These are phyloP conservation scores for Trichoderma harzianum DNA, from an alignment of 2,329 filamentous ascomycete genomes.

Conservation along the genomic window DNA sequence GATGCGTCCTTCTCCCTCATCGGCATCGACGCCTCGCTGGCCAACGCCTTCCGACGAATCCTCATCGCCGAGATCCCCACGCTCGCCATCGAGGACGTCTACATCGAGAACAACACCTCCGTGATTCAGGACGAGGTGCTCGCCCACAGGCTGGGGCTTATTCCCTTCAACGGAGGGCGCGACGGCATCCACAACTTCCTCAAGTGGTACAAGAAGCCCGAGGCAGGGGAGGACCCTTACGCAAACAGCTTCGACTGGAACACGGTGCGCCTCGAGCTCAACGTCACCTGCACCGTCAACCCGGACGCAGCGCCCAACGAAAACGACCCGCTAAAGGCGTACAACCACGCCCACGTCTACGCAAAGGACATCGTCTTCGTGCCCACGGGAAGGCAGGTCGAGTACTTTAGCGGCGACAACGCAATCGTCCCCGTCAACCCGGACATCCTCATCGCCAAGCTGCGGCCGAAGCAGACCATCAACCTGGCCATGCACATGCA, in stretches of 20 bases:
- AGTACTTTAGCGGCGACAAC: constrained; percentile 65
- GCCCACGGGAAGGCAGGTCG: constrained; percentile 68
- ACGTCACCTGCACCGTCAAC: constrained; percentile 78
- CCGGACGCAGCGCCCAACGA: constrained; percentile 66
- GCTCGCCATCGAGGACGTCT: constrained; percentile 90
- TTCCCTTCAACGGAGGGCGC: constrained; percentile 79
- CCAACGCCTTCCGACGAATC: constrained; percentile 96
- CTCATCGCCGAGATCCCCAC: constrained; percentile 92
- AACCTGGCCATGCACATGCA: constrained; percentile 87
- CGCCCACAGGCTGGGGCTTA: constrained; percentile 81
- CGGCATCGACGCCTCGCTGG: constrained; percentile 86
- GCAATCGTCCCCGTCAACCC: constrained; percentile 78
- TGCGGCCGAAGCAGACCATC: constrained; percentile 86
- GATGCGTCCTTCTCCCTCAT: constrained; percentile 87
- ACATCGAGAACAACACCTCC: constrained; percentile 92
- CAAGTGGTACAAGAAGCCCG: constrained; percentile 74
- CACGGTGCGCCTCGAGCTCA: constrained; percentile 74
- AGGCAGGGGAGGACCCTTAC: constrained; percentile 57
- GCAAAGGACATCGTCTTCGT: constrained; percentile 73
- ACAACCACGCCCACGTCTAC: constrained; percentile 81
- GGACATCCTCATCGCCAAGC: constrained; percentile 89
- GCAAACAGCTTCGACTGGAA: constrained; percentile 73
- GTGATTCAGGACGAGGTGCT: constrained; percentile 98
- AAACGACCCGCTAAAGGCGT: constrained; percentile 78
- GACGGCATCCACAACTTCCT: constrained; percentile 74